A percentile compares a stretch with the other conserved stretches of the same genome.
Evolutionary conservation across 2,329 filamentous ascomycete genomes (phyloP).

Genomic region (Epichloe sylvatica): DNA sequence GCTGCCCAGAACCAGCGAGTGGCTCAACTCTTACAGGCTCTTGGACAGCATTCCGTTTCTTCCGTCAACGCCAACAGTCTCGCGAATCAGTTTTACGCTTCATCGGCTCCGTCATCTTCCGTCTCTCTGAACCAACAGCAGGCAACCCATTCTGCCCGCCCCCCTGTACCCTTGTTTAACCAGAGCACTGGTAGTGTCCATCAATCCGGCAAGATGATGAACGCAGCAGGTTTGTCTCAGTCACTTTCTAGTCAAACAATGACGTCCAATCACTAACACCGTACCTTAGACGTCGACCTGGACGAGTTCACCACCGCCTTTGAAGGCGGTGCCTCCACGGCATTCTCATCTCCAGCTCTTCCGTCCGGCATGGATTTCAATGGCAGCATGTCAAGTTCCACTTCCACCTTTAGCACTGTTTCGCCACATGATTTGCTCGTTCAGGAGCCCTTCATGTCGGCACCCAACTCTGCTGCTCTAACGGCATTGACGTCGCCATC

Average conservation of each 20-base stretch:
- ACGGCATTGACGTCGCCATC: constrained; percentile 78
- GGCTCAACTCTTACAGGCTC: constrained; percentile 44
- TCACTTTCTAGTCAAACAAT: background rate
- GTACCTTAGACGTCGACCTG: constrained; percentile 39
- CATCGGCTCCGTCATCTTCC: constrained; percentile 48
- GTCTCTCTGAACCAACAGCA: constrained; percentile 39
- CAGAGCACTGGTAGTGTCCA: constrained; percentile 42
- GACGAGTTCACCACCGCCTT: constrained; percentile 44
- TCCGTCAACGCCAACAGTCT: constrained; percentile 44
- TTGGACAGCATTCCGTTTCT: constrained; percentile 41
- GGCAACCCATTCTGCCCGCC: constrained; percentile 35
- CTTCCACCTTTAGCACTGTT: constrained; percentile 52
- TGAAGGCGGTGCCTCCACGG: constrained; percentile 35
- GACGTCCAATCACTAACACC: constrained; percentile 18
- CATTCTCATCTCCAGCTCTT: constrained; percentile 40
- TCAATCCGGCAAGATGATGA: constrained; percentile 31
- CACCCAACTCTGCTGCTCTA: constrained; percentile 68
- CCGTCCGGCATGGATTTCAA: constrained; percentile 37
- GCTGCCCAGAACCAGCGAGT: constrained; percentile 44
- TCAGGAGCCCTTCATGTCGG: constrained; percentile 54
- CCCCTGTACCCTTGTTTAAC: constrained; percentile 62
- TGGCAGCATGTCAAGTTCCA: constrained; percentile 33
- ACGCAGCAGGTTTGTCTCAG: constrained; percentile 25
- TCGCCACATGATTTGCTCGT: constrained; percentile 72
- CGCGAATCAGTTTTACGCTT: constrained; percentile 50